phyloP scores from a whole-genome alignment of 2,329 filamentous ascomycete genomes.

The Onygenales sp. region DNA sequence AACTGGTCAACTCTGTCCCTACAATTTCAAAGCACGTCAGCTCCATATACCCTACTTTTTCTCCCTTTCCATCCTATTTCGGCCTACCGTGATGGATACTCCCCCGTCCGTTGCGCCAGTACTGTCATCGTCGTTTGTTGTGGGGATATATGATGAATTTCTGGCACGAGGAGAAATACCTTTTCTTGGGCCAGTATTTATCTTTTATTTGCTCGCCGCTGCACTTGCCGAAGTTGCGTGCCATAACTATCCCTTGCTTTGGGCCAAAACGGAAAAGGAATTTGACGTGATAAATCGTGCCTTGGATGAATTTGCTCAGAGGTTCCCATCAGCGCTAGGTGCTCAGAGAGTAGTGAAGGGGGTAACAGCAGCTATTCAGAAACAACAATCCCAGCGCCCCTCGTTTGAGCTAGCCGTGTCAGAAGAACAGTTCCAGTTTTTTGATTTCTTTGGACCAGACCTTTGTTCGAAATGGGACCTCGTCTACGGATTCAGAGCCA shows the following conservation, averaged over 20 bases:
- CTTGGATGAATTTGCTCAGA: constrained; percentile 9
- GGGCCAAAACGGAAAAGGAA: constrained; percentile 6
- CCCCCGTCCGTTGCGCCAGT: constrained; percentile 7
- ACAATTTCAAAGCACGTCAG: constrained; percentile 10
- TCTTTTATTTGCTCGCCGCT: constrained; percentile 12
- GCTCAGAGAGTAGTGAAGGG: constrained; percentile 10
- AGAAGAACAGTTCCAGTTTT: constrained; percentile 1
- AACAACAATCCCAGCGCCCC: constrained; percentile 2
- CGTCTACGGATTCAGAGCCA: constrained; percentile 1
- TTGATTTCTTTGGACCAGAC: constrained; percentile 3
- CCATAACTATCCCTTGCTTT: constrained; percentile 9
- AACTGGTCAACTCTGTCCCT: constrained; percentile 5
- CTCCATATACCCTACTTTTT: constrained; percentile 12
- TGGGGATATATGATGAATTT: constrained; percentile 12
- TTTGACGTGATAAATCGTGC: constrained; percentile 8
- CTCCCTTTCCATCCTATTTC: constrained; percentile 10
- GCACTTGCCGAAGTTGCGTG: constrained; percentile 11
- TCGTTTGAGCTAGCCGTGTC: not conserved
- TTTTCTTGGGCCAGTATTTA: constrained; percentile 9
- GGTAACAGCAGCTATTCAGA: constrained; percentile 1
- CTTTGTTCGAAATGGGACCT: constrained; percentile 5
- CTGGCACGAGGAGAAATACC: constrained; percentile 10
- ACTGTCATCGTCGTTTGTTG: constrained; percentile 11
- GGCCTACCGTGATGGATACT: constrained; percentile 6
- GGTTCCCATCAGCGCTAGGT: constrained; percentile 11